Evolutionary conservation across 169 alveolate genomes (phyloP).

Genomic region (Plasmodium inui): DNA sequence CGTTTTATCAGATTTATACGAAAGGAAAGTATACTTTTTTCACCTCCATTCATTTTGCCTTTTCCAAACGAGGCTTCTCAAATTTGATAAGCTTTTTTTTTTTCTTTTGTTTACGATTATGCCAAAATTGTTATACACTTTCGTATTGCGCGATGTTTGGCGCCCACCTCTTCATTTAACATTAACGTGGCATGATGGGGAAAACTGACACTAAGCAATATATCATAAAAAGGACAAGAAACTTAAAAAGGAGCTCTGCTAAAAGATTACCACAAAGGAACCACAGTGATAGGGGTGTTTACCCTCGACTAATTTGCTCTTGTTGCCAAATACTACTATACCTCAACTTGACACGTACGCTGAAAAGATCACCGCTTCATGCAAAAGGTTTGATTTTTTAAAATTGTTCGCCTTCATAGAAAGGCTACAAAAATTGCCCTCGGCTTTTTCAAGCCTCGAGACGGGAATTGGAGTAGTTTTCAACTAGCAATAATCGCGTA

Average conservation of each 20-base stretch:
- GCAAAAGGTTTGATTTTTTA: conserved; percentile 19
- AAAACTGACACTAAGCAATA: too few relatives aligned
- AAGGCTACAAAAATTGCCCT: conserved; percentile 96
- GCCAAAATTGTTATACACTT: background rate
- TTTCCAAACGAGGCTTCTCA: background rate
- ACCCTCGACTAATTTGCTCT: too few relatives aligned
- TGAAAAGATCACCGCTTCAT: background rate
- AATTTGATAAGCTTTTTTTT: background rate
- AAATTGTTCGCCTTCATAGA: conserved; percentile 62
- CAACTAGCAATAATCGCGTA: conserved; percentile 99
- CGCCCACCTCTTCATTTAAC: background rate
- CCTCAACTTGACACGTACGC: too few relatives aligned
- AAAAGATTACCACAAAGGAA: too few relatives aligned
- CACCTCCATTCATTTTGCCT: background rate
- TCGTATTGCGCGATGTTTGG: background rate
- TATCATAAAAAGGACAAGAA: too few relatives aligned
- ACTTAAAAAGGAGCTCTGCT: too few relatives aligned
- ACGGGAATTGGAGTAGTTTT: conserved; percentile 98
- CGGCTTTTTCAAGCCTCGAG: conserved; percentile 92
- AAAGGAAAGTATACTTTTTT: background rate
- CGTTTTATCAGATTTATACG: background rate
- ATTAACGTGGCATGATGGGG: background rate
- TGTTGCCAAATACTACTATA: too few relatives aligned
- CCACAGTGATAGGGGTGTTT: too few relatives aligned
- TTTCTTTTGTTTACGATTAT: background rate